Base-by-base conservation (phyloP, 495 filamentous ascomycete genomes). In the Xylaria longipes region DNA sequence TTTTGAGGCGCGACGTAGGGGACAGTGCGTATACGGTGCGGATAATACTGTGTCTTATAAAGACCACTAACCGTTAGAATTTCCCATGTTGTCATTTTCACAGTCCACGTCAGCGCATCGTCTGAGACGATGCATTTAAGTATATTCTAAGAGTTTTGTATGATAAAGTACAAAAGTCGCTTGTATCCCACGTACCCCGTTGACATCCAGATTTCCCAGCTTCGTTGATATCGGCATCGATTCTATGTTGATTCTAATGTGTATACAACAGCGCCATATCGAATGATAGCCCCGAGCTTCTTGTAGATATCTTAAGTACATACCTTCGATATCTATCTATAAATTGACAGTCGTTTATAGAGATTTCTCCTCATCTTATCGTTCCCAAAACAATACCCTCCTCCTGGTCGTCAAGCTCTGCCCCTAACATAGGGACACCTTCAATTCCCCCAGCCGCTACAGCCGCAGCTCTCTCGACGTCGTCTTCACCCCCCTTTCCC, bases 1-100 rank as follows among this genome's bases (percentile, higher is more conserved):
- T 78, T 79, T 72, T 73, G 74, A 72, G 75, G 70, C 77, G 77
- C 77, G 75, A 73, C 52, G 68, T 27, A 48, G 0, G 33, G 33
- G 8, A 75, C 74, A 7, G 72, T 78, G 35, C n/a, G 6, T 0
- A 27, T 46, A 78, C 43, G 54, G 46, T 50, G 69, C 25, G n/a
- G 29, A 8, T 25, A 20, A 50, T 22, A 60, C 48, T 35, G 45
- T 52, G 22, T 57, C 48, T 56, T 27, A 41, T 22, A 46, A 46
- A 43, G 14, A 12, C 22, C 22, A 27, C 35, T 29, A 27, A 29
- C n/a, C n/a, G n/a, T n/a, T n/a, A n/a, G 7, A 7, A 22, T 25
- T 50, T 22, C n/a, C 25, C n/a, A 7, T 5, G 17, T 46, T 50
- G 7, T 50, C 7, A 48, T 22, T 22, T 12, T 22, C 12, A 48